Evolutionary conservation across 345 rosid species (phyloP).

Genomic region (Aegle marmelos): DNA sequence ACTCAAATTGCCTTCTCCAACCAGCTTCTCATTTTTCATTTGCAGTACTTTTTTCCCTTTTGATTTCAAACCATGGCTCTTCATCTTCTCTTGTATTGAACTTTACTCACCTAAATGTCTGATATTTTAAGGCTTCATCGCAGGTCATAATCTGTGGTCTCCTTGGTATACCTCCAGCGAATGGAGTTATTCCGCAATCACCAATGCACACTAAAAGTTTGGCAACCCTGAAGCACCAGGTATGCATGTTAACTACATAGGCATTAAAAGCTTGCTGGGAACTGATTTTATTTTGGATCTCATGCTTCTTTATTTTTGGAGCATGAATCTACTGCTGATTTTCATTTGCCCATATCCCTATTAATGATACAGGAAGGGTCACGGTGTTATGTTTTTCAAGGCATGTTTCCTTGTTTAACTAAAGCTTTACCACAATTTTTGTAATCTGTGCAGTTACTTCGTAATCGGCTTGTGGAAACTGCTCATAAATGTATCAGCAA

Average conservation of each 20-base stretch:
- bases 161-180: constrained; percentile 74
- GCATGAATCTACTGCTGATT: background rate
- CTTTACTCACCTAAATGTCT: constrained; percentile 5
- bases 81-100: constrained; percentile 10
- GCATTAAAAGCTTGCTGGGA: background rate
- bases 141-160: constrained; percentile 79
- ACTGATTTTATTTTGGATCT: background rate
- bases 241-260: constrained; percentile 10
- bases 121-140: constrained; percentile 1
- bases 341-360: background rate
- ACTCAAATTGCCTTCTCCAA: constrained; percentile 11
- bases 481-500: constrained; percentile 55
- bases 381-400: background rate
- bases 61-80: background rate
- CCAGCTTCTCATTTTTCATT: background rate
- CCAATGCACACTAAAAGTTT: constrained; percentile 89
- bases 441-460: constrained; percentile 48
- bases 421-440: background rate
- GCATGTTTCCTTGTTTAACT: background rate
- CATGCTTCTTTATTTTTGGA: background rate
- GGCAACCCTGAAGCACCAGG: constrained; percentile 82
- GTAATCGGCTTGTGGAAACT: constrained; percentile 56
- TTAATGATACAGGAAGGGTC: background rate
- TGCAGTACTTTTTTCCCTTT: background rate
- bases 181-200: constrained; percentile 85